Evolutionary conservation across 345 rosid genomes (phyloP).

Genomic region (Citrus cavaleriei): DNA sequence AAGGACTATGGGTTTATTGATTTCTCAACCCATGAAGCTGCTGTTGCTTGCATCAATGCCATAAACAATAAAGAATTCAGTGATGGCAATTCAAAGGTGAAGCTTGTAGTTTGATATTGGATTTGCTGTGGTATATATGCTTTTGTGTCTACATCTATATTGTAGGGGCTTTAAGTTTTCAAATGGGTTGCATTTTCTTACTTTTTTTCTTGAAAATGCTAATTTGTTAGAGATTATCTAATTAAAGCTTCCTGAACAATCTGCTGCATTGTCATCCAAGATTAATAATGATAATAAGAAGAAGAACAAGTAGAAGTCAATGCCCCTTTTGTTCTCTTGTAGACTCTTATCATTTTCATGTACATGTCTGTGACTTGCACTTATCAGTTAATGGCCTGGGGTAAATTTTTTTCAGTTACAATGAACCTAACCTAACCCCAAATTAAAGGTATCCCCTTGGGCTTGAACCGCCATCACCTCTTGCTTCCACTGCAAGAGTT

Average conservation of each 20-base stretch:
- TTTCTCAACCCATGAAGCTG: slow-evolving; percentile 55
- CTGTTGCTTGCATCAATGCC: slow-evolving; percentile 49
- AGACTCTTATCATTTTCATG: neutral
- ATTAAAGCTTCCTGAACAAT: neutral
- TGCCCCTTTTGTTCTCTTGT: neutral
- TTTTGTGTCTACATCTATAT: neutral
- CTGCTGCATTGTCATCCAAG: neutral
- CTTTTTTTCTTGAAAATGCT: neutral
- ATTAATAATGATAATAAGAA: neutral
- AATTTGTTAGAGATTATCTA: neutral
- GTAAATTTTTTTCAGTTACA: neutral
- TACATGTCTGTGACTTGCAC: neutral
- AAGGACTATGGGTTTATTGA: slow-evolving; percentile 64
- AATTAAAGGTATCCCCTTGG: too few relatives aligned
- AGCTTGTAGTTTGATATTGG: slow-evolving; percentile 4
- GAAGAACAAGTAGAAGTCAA: neutral
- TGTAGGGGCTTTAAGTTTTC: neutral
- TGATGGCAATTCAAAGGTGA: slow-evolving; percentile 48
- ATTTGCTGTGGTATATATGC: neutral
- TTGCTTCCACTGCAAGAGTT: too few relatives aligned
- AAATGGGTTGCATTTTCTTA: neutral
- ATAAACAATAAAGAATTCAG: slow-evolving; percentile 35
- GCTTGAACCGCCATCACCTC: too few relatives aligned
- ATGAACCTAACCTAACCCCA: too few relatives aligned
- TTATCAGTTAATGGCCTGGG: neutral